Base-by-base conservation (phyloP, 2,329 filamentous ascomycete genomes). In the Rachicladosporium sp. region DNA sequence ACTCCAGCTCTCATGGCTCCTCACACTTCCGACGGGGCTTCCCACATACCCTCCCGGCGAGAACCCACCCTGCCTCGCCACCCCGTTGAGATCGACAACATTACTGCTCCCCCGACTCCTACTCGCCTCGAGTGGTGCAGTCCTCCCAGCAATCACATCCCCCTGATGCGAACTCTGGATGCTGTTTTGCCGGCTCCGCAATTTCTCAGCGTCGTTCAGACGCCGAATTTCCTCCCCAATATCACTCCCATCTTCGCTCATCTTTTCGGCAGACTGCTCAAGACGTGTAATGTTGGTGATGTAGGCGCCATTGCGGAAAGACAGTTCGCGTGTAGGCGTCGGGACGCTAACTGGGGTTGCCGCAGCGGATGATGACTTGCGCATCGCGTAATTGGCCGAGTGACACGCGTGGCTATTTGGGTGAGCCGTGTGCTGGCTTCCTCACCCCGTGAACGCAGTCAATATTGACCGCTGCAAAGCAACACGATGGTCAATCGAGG, bases 211-310 rank as follows among this genome's bases (percentile, higher is more conserved):
- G 44, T 76, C 68, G 59, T 84, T 78, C 48, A 85, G 68, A 53
- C 80, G 76, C 43, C 80, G 74, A 51, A 87, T 88, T 50, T 83
- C 81, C 64, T 82, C 76, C 51, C 82, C 81, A 53, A 87, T 82
- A 45, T 82, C 84, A 46, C 78, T 82, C 35, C 70, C 70, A 41
- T 77, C 79, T 23, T 45, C 42, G 50, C 80, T 83, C 58, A 88
- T 68, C 47, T 77, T 73, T 60, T 87, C 82, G 36, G 82, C 82
- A 8, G 77, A 80, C 48, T 80, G 78, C 60, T 89, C 82, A 46
- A 88, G 73, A 36, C 78, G 74, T 48, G 79, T 76, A 46, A 88
- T 78, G 63, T 81, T 86, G 55, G 70, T 71, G 11, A 71, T 63
- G 55, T 75, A 78, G 27, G 74, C 74, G 33, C 40, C 40, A 33